Conservation (phyloP, 2,329 filamentous ascomycete species). For the Pseudomassariella vexata region DNA sequence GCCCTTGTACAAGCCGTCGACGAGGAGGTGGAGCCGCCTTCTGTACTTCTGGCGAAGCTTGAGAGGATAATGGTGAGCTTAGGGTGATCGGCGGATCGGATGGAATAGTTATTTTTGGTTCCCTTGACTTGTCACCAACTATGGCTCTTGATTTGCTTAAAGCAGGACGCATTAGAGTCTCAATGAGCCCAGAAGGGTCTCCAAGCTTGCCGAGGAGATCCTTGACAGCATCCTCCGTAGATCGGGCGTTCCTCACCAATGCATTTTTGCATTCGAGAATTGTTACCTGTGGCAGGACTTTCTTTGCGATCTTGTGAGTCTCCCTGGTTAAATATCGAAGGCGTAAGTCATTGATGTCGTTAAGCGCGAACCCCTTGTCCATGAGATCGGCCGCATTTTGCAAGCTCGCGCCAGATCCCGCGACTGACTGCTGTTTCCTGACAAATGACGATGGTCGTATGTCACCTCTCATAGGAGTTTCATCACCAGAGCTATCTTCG, state of each 20-base stretch:
- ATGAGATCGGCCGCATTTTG: not conserved
- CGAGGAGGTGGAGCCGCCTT: too few relatives aligned
- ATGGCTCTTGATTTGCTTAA: too few relatives aligned
- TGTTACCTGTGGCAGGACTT: constrained; percentile 17
- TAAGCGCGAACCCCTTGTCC: constrained; percentile 17
- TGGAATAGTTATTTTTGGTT: too few relatives aligned
- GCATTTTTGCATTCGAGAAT: constrained; percentile 22
- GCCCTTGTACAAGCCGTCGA: constrained; percentile 23
- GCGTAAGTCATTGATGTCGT: constrained; percentile 23
- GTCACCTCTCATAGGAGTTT: constrained; percentile 23
- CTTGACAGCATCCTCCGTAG: constrained; percentile 6
- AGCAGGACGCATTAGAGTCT: too few relatives aligned
- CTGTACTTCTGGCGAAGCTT: too few relatives aligned
- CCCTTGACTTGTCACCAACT: too few relatives aligned
- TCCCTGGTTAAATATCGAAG: constrained; percentile 22
- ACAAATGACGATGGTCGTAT: constrained; percentile 25
- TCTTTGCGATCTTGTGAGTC: constrained; percentile 21
- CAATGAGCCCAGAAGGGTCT: too few relatives aligned
- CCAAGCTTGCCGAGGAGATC: constrained; percentile 6
- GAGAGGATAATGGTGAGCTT: not conserved
- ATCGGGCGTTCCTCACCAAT: constrained; percentile 11
- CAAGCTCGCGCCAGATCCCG: constrained; percentile 11
- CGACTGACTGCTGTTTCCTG: constrained; percentile 13
- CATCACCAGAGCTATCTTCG: constrained; percentile 24
- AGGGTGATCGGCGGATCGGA: too few relatives aligned